Base-by-base conservation (phyloP, 805 yeast genomes). In the Yarrowia hollandica region DNA sequence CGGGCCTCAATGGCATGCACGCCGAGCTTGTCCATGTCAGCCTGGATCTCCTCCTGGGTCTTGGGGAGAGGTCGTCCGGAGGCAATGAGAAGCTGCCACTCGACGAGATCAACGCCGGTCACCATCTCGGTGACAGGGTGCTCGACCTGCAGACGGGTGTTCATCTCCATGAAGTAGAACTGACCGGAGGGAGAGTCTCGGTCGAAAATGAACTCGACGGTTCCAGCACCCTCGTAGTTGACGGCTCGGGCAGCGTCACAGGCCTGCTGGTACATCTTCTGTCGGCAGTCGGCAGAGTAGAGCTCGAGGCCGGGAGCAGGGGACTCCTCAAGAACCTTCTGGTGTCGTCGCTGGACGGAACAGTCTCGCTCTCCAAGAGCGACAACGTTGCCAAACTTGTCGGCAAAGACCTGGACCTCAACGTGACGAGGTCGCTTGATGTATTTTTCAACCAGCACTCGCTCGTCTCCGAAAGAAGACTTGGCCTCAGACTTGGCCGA, bases 91-190 rank as follows among this genome's bases (percentile, higher is more conserved):
- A 69, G 61, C 62, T 68, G 72, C 83, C 82, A 79, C 67, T 79
- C 83, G 5, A 80, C 83, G 64, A 80, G 73, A 66, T 80, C 84
- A 57, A 77, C 75, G 5, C 81, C 81, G 23, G 81, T 77, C 22
- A 79, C 82, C 77, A 76, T 76, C 67, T 80, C 84, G 25, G 84
- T 79, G 59, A 80, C 79, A 8, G 83, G 82, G 64, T 80, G 84
- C 69, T 80, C 84, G 21, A 80, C 84, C 66, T 80, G 84, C 60
- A 80, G 75, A 61, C 84, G 74, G 18, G 84, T 82, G 65, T 80
- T 80, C 68, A 80, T 82, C 65, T 80, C 84, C 74, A 80, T 76
- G 68, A 80, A 80, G 70, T 78, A 80, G 66, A 80, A 80, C 65
- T 77, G 79, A 60, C 77, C 79, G 25, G 1, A 14, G 44, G 44